phyloP scores from a whole-genome alignment of 2,329 filamentous ascomycete genomes.

The Thermomyces lanuginosus region DNA sequence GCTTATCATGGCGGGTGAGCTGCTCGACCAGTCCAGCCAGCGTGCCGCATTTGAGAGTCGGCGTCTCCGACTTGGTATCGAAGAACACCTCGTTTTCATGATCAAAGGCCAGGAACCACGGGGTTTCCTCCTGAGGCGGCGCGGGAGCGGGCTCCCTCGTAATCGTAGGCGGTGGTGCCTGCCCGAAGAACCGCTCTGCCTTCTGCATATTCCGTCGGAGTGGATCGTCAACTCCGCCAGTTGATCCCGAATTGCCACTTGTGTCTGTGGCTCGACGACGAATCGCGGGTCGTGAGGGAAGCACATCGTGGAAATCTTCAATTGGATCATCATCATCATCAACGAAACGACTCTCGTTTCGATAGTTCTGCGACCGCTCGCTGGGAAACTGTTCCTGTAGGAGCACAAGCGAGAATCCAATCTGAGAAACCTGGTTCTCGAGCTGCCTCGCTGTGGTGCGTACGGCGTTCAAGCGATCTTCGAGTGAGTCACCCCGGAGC shows the following conservation, averaged over 20 bases:
- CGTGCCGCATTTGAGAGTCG: constrained; percentile 74
- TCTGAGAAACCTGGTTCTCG: constrained; percentile 71
- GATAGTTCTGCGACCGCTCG: constrained; percentile 33
- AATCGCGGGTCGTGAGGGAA: constrained; percentile 19
- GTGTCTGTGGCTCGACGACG: constrained; percentile 22
- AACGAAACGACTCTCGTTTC: constrained; percentile 15
- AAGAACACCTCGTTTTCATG: constrained; percentile 80
- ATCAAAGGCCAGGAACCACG: constrained; percentile 71
- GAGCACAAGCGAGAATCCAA: constrained; percentile 74
- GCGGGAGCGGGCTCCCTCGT: constrained; percentile 27
- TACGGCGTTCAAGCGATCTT: constrained; percentile 70
- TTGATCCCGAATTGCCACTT: constrained; percentile 30
- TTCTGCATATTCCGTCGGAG: constrained; percentile 31
- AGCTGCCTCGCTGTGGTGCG: constrained; percentile 61
- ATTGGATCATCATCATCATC: constrained; percentile 12
- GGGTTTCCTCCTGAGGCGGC: constrained; percentile 54
- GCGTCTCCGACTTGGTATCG: constrained; percentile 61
- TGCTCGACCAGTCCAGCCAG: constrained; percentile 82
- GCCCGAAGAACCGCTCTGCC: constrained; percentile 32
- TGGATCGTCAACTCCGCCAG: constrained; percentile 23
- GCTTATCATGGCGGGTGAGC: constrained; percentile 84
- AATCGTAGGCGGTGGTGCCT: constrained; percentile 26
- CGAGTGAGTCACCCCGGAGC: constrained; percentile 73
- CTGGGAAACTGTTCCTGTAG: constrained; percentile 67
- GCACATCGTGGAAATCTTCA: constrained; percentile 11